Evolutionary conservation across 2,329 filamentous ascomycete genomes (phyloP).

Genomic region (Kalmusia sp.): DNA sequence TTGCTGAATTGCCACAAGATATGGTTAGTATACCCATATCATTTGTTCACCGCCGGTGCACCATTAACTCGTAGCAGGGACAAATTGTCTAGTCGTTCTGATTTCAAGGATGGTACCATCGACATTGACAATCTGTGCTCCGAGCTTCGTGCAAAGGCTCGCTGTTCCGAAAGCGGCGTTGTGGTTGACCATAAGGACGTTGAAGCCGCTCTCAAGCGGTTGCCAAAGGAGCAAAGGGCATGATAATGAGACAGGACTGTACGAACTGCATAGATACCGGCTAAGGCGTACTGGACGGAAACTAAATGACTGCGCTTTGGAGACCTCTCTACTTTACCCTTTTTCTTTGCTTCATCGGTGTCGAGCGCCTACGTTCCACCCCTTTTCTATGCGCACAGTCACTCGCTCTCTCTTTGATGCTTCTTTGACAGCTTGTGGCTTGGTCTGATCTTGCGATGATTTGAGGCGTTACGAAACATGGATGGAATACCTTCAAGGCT

Average conservation of each 20-base stretch:
- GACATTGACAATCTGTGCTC: conserved; percentile 93
- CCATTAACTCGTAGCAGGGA: conserved; percentile 72
- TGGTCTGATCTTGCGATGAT: not conserved
- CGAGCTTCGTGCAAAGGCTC: conserved; percentile 93
- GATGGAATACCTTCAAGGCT: conserved; percentile 1
- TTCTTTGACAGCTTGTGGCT: not conserved
- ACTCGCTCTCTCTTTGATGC: not conserved
- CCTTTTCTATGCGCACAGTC: not conserved
- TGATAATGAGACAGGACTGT: conserved; percentile 9
- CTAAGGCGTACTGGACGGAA: conserved; percentile 19
- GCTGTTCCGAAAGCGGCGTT: conserved; percentile 89
- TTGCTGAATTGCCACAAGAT: conserved; percentile 89
- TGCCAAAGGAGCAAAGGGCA: conserved; percentile 44
- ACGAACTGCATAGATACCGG: conserved; percentile 23
- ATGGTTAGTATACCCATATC: conserved; percentile 69
- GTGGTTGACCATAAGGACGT: conserved; percentile 91
- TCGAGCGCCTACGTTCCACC: not conserved
- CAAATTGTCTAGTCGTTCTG: conserved; percentile 83
- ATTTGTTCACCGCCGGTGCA: conserved; percentile 2
- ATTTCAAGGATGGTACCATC: conserved; percentile 88
- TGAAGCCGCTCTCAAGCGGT: conserved; percentile 63
- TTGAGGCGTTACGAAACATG: not conserved
- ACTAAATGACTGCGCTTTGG: no score
- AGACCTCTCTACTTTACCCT: conserved; percentile 1
- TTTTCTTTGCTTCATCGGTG: not conserved